These are phyloP conservation scores for Fusarium longipes DNA, from an alignment of 2,329 filamentous ascomycete genomes.

Conservation along the genomic window DNA sequence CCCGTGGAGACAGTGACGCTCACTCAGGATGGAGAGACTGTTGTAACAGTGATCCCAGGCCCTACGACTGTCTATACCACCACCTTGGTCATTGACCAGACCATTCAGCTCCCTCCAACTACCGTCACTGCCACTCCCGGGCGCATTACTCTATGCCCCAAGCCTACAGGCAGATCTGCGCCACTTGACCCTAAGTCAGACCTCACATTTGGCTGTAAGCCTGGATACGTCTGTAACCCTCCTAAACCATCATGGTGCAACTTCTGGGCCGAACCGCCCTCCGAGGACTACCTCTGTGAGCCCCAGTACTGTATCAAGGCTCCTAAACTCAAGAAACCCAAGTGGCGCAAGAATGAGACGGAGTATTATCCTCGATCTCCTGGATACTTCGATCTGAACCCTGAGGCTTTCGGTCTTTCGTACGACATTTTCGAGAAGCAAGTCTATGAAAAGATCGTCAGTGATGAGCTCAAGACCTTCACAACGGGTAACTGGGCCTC, in stretches of 20 bases:
- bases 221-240: slow-evolving; percentile 65
- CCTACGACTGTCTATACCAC: slow-evolving; percentile 49
- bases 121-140: slow-evolving; percentile 47
- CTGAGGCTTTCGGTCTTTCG: slow-evolving; percentile 69
- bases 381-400: slow-evolving; percentile 73
- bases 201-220: slow-evolving; percentile 64
- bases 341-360: slow-evolving; percentile 60
- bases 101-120: slow-evolving; percentile 46
- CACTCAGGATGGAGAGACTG: slow-evolving; percentile 46
- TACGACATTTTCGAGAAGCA: slow-evolving; percentile 69
- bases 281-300: slow-evolving; percentile 59
- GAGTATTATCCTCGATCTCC: slow-evolving; percentile 61
- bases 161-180: slow-evolving; percentile 54
- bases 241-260: slow-evolving; percentile 62
- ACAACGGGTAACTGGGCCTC: slow-evolving; percentile 68
- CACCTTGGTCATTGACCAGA: slow-evolving; percentile 45
- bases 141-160: slow-evolving; percentile 57
- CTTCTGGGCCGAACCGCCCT: slow-evolving; percentile 62
- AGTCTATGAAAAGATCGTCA: slow-evolving; percentile 51
- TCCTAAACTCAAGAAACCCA: slow-evolving; percentile 51
- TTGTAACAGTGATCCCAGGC: slow-evolving; percentile 47
- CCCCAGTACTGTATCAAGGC: slow-evolving; percentile 58
- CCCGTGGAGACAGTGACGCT: slow-evolving; percentile 49
- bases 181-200: slow-evolving; percentile 53
- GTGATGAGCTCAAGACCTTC: slow-evolving; percentile 56